Evolutionary conservation across 1,284 basidiomycete genomes (phyloP), one percentile per base, ranked within the genome.

Genomic region (Cerioporus squamosus): DNA sequence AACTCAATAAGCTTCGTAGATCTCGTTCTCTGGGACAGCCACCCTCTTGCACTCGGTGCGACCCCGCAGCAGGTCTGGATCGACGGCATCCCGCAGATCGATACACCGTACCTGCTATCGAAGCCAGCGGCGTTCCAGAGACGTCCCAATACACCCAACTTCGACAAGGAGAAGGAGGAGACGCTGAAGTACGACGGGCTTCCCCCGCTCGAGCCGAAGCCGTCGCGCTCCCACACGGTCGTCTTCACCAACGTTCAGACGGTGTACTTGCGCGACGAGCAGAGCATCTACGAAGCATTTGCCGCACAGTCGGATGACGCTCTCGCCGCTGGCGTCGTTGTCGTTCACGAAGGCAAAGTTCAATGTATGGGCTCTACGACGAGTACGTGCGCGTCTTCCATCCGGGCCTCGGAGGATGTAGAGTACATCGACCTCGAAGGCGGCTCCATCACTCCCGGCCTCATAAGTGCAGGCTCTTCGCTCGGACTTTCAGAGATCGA

Each of bases 31-130:
- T 89, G 88, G 88, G 87, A 90, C 66, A 86, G 82, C 60, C 86
- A 95, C 75, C 94, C 94, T 0, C 79, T 95, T 23, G 75, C 85
- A 0, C 75, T 95, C 15, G 87, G 87, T 14, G 84, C 79, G 72
- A 86, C 83, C 66, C 95, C 84, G 67, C 89, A 78, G 42, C 88
- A 90, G 73, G 88, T 90, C 23, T 88, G 81, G 74, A 86, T 90
- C 57, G 88, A 91, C 63, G 88, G 88, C 5, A 84, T 90, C 46
- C 66, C 83, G 5, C 88, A 91, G 65, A 68, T 91, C 14, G 70
- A 74, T n/a, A 64, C 74, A 3, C 79, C 86, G 0, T 72, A 77
- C 60, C 59, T 74, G 10, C 67, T 71, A 22, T 58, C 71, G 38
- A 90, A 90, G 68, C 80, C 84, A 1, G 43, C 57, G 6, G 48